Evolutionary conservation across 2,329 filamentous ascomycete genomes (phyloP).

Genomic region (Thielaviopsis ethacetica): DNA sequence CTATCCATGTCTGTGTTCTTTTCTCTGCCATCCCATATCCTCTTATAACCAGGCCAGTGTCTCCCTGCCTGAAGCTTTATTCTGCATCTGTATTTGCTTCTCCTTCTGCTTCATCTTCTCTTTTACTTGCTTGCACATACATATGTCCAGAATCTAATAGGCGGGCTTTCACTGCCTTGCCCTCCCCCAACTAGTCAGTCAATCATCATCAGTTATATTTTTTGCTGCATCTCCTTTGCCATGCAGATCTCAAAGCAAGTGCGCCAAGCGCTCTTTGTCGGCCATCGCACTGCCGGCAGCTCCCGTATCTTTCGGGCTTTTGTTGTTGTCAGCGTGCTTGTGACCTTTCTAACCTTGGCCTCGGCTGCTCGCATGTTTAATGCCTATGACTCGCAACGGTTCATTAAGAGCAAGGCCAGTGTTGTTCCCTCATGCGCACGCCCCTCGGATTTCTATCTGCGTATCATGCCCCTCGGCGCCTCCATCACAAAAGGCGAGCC

Average conservation of each 20-base stretch:
- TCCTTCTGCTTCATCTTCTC: too few relatives aligned
- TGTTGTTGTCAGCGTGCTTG: background rate
- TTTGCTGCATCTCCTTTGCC: background rate
- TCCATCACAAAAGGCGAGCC: constrained; percentile 22
- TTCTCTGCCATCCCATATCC: too few relatives aligned
- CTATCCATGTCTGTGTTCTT: too few relatives aligned
- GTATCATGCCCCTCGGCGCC: constrained; percentile 21
- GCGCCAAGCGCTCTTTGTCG: background rate
- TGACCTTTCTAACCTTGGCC: background rate
- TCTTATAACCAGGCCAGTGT: too few relatives aligned
- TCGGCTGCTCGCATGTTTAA: background rate
- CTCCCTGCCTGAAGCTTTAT: too few relatives aligned
- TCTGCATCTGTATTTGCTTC: too few relatives aligned
- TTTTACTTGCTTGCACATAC: too few relatives aligned
- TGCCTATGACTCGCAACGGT: background rate
- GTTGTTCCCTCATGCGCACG: background rate
- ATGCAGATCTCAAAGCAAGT: background rate
- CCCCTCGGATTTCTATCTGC: constrained; percentile 10
- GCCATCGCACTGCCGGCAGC: background rate
- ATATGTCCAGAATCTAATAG: background rate
- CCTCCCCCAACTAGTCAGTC: background rate
- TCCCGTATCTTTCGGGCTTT: background rate
- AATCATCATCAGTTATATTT: background rate
- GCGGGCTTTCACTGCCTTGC: background rate
- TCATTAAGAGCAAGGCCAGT: background rate